A percentile compares a stretch with the other conserved stretches of the same genome.
phyloP scores from a whole-genome alignment of 345 rosid genomes.

The Rhodomyrtus tomentosa region DNA sequence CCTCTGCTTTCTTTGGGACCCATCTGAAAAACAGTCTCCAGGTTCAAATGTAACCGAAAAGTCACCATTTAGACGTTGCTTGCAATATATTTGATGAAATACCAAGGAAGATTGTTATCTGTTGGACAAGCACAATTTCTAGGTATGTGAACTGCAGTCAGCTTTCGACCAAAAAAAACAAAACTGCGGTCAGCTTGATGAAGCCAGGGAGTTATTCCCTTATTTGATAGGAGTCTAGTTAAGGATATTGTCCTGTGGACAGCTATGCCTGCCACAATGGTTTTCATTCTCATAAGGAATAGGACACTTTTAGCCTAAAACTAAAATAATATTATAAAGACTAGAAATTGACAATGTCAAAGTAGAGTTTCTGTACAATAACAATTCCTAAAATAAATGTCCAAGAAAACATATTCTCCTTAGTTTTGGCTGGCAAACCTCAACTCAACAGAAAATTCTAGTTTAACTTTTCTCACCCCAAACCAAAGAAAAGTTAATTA shows the following conservation, averaged over 20 bases:
- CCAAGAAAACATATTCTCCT: not conserved
- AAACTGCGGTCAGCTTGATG: conserved; percentile 32
- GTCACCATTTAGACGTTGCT: conserved; percentile 40
- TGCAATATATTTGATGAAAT: conserved; percentile 28
- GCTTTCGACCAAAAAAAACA: not conserved
- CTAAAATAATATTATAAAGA: not conserved
- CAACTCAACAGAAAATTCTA: not conserved
- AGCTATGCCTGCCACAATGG: conserved; percentile 25
- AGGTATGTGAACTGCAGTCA: conserved; percentile 48
- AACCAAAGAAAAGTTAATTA: not conserved
- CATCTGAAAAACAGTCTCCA: not conserved
- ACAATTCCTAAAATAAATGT: not conserved
- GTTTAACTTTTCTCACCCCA: not conserved
- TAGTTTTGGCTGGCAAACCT: not conserved
- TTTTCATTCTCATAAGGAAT: not conserved
- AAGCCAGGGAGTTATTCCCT: conserved; percentile 33
- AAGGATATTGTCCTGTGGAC: conserved; percentile 68
- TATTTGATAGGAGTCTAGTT: conserved; percentile 47
- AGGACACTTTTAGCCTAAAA: not conserved
- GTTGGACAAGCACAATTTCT: conserved; percentile 60
- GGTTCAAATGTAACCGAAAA: conserved; percentile 40
- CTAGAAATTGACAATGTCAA: not conserved
- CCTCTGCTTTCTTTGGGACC: not conserved
- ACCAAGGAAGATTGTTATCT: conserved; percentile 41
- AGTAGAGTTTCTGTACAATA: not conserved